Percentiles rank a stretch among this genome's conserved stretches.
These are phyloP conservation scores for Cudoniella acicularis DNA, from an alignment of 495 filamentous ascomycete genomes.

Conservation along the genomic window DNA sequence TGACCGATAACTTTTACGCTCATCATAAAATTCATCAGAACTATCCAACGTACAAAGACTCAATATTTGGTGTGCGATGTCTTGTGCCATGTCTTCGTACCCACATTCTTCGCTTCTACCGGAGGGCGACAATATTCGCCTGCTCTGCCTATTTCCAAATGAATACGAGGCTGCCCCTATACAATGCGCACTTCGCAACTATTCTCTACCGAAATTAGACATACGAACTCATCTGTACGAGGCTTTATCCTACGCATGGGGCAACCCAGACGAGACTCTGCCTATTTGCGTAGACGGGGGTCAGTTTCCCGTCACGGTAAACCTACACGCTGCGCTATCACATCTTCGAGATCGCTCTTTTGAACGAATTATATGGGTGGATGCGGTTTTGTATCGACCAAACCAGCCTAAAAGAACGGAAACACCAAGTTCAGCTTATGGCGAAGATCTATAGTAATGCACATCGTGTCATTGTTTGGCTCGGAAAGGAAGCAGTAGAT, in stretches of 20 bases:
- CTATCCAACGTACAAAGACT: neutral
- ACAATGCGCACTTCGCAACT: slow-evolving; percentile 11
- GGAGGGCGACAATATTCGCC: neutral
- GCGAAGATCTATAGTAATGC: slow-evolving; percentile 35
- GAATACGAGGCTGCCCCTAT: neutral
- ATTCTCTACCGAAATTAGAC: neutral
- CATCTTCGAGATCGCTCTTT: no score
- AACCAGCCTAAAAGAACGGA: slow-evolving; percentile 12
- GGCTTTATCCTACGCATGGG: no score
- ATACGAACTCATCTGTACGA: slow-evolving; percentile 1
- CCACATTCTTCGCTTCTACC: neutral
- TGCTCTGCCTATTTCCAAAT: neutral
- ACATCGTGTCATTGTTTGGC: slow-evolving; percentile 30
- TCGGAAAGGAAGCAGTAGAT: slow-evolving; percentile 24
- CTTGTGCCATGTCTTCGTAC: neutral
- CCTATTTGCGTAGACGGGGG: slow-evolving; percentile 2
- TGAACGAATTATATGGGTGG: slow-evolving; percentile 25
- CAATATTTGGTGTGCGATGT: neutral
- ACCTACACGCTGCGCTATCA: slow-evolving; percentile 21
- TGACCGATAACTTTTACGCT: neutral
- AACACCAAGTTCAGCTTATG: no score
- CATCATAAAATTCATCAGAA: neutral
- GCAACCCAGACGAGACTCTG: neutral
- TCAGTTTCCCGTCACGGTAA: slow-evolving; percentile 15
- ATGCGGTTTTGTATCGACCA: slow-evolving; percentile 26